Percentiles rank a stretch among this genome's conserved stretches.
These are phyloP conservation scores for Lasiodiplodia gonubiensis DNA, from an alignment of 2,329 filamentous ascomycete genomes.

Conservation along the genomic window DNA sequence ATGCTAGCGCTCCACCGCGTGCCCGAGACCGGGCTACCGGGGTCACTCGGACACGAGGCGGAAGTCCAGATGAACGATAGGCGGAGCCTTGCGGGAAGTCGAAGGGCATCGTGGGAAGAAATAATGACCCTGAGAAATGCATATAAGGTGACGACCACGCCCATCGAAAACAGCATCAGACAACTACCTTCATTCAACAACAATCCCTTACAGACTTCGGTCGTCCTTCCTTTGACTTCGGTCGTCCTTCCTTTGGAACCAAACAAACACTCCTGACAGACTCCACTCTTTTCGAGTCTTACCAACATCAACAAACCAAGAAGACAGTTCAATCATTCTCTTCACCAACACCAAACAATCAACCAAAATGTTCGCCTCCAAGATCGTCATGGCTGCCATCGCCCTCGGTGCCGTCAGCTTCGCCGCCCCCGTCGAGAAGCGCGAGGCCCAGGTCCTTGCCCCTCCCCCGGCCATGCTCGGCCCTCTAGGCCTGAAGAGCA, in stretches of 20 bases:
- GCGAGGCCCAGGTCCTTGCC: neutral
- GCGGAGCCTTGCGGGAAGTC: neutral
- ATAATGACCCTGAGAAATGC: neutral
- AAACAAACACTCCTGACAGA: neutral
- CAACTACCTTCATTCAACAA: neutral
- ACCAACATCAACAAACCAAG: neutral
- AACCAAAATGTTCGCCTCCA: conserved; percentile 1
- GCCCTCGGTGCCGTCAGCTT: conserved; percentile 6
- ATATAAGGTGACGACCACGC: neutral
- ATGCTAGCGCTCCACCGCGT: neutral
- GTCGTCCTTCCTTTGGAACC: conserved; percentile 14
- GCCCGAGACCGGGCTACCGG: neutral
- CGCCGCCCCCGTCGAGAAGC: conserved; percentile 6
- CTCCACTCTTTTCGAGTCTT: neutral
- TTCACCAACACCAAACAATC: neutral
- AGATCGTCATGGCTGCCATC: conserved; percentile 6
- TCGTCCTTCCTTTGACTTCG: conserved; percentile 9
- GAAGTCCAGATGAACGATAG: neutral
- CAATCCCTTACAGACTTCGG: neutral
- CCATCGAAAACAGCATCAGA: neutral
- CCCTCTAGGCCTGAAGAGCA: neutral
- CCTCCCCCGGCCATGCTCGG: neutral
- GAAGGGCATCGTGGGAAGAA: neutral
- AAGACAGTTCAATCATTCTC: neutral
- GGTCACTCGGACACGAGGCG: neutral